Percentiles rank a stretch among this genome's conserved stretches.
phyloP scores from a whole-genome alignment of 305 asterid species.

The Solanum hybrid region DNA sequence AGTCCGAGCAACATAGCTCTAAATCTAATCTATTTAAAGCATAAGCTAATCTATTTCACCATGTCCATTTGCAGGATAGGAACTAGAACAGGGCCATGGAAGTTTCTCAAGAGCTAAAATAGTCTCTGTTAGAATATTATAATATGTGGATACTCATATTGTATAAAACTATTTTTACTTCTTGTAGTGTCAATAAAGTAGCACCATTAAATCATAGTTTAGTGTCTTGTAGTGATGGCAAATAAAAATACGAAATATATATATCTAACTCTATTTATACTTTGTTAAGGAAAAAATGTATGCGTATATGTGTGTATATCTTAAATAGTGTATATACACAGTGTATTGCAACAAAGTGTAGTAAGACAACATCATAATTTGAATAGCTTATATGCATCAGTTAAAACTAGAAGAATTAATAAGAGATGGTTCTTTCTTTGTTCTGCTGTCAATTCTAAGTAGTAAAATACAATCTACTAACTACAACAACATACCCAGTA shows the following conservation, averaged over 20 bases:
- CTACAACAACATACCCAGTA: neutral
- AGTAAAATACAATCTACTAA: neutral
- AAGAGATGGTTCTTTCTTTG: neutral
- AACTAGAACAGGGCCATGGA: conserved; percentile 74
- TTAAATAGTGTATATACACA: neutral
- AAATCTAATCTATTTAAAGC: neutral
- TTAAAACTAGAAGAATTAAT: neutral
- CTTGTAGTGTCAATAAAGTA: neutral
- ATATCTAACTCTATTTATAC: neutral
- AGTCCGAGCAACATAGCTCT: neutral
- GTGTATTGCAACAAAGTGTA: neutral
- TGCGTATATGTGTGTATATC: neutral
- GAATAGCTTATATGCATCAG: neutral
- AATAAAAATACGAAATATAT: neutral
- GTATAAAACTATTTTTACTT: neutral
- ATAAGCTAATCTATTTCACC: neutral
- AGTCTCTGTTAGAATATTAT: neutral
- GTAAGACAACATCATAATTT: neutral
- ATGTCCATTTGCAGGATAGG: conserved; percentile 46
- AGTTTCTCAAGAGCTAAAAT: conserved; percentile 34
- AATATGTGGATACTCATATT: neutral
- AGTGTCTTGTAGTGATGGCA: neutral
- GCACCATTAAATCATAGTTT: neutral
- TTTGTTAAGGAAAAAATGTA: neutral
- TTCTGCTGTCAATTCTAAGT: neutral